Evolutionary conservation across 2,329 filamentous ascomycete genomes (phyloP).

Genomic region (Penicillium sp.): DNA sequence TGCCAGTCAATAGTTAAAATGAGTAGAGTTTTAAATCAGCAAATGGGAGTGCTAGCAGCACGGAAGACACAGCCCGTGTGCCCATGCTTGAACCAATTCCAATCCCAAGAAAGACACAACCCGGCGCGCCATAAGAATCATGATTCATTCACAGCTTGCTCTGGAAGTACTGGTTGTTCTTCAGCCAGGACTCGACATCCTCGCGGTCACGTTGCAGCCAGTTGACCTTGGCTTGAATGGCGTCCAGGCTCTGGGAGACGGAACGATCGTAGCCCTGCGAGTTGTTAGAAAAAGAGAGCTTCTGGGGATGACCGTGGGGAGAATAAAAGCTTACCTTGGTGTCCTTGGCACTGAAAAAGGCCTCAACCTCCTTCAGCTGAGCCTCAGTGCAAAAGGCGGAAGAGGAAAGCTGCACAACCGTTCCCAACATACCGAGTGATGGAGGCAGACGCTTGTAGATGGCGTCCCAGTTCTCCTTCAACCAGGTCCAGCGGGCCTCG

Average conservation of each 20-base stretch:
- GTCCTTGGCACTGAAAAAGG: slow-evolving; percentile 79
- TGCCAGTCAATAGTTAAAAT: neutral
- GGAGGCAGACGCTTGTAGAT: slow-evolving; percentile 80
- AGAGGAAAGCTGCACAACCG: slow-evolving; percentile 79
- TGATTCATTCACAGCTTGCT: slow-evolving; percentile 33
- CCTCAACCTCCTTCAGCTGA: slow-evolving; percentile 73
- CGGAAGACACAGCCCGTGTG: neutral
- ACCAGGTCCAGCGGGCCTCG: slow-evolving; percentile 76
- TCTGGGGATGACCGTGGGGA: neutral
- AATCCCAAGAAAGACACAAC: neutral
- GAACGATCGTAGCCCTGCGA: slow-evolving; percentile 74
- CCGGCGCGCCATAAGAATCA: neutral
- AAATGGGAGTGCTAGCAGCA: neutral
- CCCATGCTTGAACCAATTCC: neutral
- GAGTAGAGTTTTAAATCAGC: slow-evolving; percentile 1
- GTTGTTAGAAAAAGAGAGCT: slow-evolving; percentile 15
- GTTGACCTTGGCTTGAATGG: slow-evolving; percentile 78
- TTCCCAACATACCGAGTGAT: slow-evolving; percentile 81
- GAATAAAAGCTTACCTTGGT: slow-evolving; percentile 61
- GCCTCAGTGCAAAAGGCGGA: slow-evolving; percentile 75
- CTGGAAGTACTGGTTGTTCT: slow-evolving; percentile 62
- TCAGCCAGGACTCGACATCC: slow-evolving; percentile 74
- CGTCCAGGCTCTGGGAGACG: slow-evolving; percentile 85
- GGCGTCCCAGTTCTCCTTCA: slow-evolving; percentile 85
- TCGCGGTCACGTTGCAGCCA: slow-evolving; percentile 76